A percentile compares a stretch with the other conserved stretches of the same genome.
These are phyloP conservation scores for Ustilaginoidea virens DNA, from an alignment of 2,329 filamentous ascomycete genomes.

Conservation along the genomic window DNA sequence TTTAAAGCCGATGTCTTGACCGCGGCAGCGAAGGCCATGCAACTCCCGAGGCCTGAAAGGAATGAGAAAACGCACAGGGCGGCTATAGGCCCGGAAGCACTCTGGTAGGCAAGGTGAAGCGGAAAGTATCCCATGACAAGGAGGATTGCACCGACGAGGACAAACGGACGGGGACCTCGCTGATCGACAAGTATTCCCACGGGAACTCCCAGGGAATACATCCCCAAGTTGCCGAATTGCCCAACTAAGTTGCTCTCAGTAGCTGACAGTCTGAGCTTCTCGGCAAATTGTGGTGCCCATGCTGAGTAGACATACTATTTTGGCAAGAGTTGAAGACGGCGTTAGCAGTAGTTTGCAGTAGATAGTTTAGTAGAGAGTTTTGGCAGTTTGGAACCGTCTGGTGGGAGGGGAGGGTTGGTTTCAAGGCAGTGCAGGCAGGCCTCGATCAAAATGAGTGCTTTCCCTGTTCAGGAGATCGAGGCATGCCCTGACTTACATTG, in stretches of 20 bases:
- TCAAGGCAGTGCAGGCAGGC: conserved; percentile 1
- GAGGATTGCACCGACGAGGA: conserved; percentile 57
- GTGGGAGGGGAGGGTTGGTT: too few species aligned
- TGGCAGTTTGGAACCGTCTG: too few species aligned
- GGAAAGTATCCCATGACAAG: conserved; percentile 76
- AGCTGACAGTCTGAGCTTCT: conserved; percentile 72
- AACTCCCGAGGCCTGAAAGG: conserved; percentile 76
- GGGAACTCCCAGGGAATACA: conserved; percentile 85
- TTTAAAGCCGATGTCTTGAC: conserved; percentile 82
- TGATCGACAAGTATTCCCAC: conserved; percentile 77
- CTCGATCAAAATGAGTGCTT: not conserved
- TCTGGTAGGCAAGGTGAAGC: conserved; percentile 63
- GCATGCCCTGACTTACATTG: too few species aligned
- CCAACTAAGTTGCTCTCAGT: conserved; percentile 88
- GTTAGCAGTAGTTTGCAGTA: conserved; percentile 1
- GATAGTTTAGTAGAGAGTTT: too few species aligned
- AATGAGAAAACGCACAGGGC: conserved; percentile 71
- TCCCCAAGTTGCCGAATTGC: conserved; percentile 73
- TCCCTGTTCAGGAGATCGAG: not conserved
- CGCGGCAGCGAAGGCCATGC: conserved; percentile 75
- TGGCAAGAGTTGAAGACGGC: conserved; percentile 4
- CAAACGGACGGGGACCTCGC: conserved; percentile 64
- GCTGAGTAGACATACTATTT: conserved; percentile 93
- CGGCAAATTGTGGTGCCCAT: conserved; percentile 92
- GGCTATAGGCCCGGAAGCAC: conserved; percentile 41